These are phyloP conservation scores for Simmondsia chinensis DNA, from an alignment of 148 eudicot genomes.

Conservation along the genomic window DNA sequence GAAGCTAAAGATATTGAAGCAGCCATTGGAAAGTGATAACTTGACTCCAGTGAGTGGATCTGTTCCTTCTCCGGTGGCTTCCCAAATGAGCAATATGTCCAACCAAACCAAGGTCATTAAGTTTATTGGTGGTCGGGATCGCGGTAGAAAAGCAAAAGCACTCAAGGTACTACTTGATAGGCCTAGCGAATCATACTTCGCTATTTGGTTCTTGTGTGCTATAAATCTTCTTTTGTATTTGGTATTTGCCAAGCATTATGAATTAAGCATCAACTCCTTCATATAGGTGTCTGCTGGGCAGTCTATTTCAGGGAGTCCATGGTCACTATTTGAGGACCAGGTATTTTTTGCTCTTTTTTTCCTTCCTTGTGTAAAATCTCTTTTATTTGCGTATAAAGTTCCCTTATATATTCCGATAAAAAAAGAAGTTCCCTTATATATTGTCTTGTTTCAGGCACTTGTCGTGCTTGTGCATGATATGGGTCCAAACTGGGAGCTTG, in stretches of 20 bases:
- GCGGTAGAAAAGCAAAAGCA: slow-evolving; percentile 56
- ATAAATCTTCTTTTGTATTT: background rate
- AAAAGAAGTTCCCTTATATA: too few species aligned
- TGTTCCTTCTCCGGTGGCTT: slow-evolving; percentile 70
- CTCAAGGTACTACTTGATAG: slow-evolving; percentile 52
- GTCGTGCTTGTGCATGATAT: slow-evolving; percentile 95
- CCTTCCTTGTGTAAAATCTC: background rate
- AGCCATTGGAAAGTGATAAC: slow-evolving; percentile 56
- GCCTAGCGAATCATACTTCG: background rate
- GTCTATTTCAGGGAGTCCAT: slow-evolving; percentile 64
- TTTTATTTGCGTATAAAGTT: slow-evolving; percentile 2
- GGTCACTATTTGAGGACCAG: slow-evolving; percentile 95
- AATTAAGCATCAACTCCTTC: slow-evolving; percentile 13
- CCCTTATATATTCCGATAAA: slow-evolving; percentile 13
- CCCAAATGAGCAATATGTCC: slow-evolving; percentile 88
- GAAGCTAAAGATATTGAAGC: slow-evolving; percentile 58
- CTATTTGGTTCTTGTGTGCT: background rate
- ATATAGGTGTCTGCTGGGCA: slow-evolving; percentile 56
- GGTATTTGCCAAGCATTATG: slow-evolving; percentile 3
- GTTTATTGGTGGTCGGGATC: slow-evolving; percentile 66
- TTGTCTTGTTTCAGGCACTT: slow-evolving; percentile 66
- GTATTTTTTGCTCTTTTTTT: slow-evolving; percentile 17
- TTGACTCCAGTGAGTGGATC: slow-evolving; percentile 44
- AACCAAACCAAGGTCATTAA: slow-evolving; percentile 71
- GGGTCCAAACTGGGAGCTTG: slow-evolving; percentile 98